Percentiles rank a stretch among this genome's conserved stretches.
Evolutionary conservation across 2,329 filamentous ascomycete genomes (phyloP).

Genomic region (Botrytis deweyae): DNA sequence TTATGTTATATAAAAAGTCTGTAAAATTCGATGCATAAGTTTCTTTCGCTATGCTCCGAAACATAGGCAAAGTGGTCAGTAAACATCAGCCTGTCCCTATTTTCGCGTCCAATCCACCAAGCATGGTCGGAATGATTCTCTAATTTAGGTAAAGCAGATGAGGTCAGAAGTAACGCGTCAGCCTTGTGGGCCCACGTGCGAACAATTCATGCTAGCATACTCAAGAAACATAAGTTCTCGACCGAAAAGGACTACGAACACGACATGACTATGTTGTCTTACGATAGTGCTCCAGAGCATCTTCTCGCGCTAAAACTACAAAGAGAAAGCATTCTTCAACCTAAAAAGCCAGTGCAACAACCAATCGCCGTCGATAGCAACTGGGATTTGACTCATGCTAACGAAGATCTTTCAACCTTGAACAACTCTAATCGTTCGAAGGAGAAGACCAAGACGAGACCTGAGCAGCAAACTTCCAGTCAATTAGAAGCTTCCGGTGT

Average conservation of each 20-base stretch:
- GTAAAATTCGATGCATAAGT: too few relatives aligned
- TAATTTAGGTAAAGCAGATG: background rate
- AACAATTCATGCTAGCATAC: background rate
- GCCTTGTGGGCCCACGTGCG: background rate
- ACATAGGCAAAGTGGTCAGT: too few relatives aligned
- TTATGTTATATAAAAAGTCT: too few relatives aligned
- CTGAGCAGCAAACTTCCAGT: background rate
- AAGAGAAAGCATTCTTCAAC: background rate
- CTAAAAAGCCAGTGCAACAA: background rate
- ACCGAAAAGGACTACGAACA: background rate
- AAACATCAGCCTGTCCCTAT: background rate
- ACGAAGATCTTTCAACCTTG: background rate
- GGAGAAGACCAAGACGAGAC: background rate
- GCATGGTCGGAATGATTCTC: too few relatives aligned
- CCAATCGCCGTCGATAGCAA: background rate
- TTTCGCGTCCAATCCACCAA: background rate
- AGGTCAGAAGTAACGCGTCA: background rate
- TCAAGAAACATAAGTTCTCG: background rate
- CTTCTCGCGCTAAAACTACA: background rate
- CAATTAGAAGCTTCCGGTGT: fast-evolving
- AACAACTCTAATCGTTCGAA: background rate
- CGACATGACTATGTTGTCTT: background rate
- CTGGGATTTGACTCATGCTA: background rate
- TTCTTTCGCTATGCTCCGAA: too few relatives aligned
- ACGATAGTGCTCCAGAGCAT: background rate